Evolutionary conservation across 345 rosid genomes (phyloP).

Genomic region (Eutrema japonicum): DNA sequence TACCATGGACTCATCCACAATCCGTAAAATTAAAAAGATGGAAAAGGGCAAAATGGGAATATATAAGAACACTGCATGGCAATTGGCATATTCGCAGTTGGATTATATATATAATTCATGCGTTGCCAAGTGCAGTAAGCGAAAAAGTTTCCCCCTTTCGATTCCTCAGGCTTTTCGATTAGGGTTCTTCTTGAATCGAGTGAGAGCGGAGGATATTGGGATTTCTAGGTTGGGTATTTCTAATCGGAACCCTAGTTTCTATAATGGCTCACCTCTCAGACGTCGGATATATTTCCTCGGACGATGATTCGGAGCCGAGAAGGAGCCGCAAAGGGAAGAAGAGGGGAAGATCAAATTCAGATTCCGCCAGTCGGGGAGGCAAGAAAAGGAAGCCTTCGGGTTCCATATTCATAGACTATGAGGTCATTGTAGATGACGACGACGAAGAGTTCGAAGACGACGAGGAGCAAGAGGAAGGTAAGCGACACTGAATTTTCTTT

Average conservation of each 20-base stretch:
- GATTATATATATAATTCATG: background rate
- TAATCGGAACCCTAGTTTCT: constrained; percentile 24
- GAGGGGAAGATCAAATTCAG: constrained; percentile 68
- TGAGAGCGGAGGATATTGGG: background rate
- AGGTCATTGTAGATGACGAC: constrained; percentile 69
- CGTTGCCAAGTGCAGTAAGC: background rate
- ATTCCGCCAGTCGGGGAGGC: constrained; percentile 48
- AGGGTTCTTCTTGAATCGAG: background rate
- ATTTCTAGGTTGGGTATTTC: background rate
- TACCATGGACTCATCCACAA: too few relatives aligned
- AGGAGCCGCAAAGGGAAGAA: constrained; percentile 46
- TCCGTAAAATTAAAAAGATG: background rate
- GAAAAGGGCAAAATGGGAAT: constrained; percentile 15
- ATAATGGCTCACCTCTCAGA: constrained; percentile 46
- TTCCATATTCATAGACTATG: constrained; percentile 58
- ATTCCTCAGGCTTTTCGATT: background rate
- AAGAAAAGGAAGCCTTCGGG: constrained; percentile 47
- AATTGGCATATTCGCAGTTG: background rate
- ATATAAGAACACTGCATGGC: background rate
- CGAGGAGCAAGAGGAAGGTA: constrained; percentile 82
- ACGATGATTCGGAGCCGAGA: constrained; percentile 45
- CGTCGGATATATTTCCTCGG: constrained; percentile 23
- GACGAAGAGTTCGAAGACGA: constrained; percentile 73
- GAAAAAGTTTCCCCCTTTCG: background rate
- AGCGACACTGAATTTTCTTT: background rate